These are phyloP conservation scores for Vinca major DNA, from an alignment of 305 asterid genomes.

Conservation along the genomic window DNA sequence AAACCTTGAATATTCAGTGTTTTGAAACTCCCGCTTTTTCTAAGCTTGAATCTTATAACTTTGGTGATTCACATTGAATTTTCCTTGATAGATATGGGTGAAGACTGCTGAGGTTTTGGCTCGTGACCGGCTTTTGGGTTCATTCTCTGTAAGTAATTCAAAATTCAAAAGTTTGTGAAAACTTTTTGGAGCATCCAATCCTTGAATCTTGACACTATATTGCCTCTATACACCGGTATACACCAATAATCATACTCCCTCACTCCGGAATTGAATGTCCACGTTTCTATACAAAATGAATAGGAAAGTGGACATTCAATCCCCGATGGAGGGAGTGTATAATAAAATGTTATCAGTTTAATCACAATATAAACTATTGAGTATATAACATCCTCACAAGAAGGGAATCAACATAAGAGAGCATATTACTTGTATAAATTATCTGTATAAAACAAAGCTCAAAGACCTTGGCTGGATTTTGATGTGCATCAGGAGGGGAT, in stretches of 20 bases:
- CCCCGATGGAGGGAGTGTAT: background rate
- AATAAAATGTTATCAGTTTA: background rate
- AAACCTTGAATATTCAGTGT: background rate
- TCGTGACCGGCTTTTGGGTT: constrained; percentile 84
- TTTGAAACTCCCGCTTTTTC: background rate
- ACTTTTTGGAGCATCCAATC: background rate
- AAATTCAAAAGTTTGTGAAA: background rate
- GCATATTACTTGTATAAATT: background rate
- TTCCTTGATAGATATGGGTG: constrained; percentile 65
- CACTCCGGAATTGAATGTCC: too few species aligned
- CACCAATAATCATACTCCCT: too few species aligned
- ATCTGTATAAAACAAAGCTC: background rate
- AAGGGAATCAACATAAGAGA: background rate
- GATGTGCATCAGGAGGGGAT: background rate
- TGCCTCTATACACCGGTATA: background rate
- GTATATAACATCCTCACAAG: background rate
- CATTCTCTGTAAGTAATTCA: constrained; percentile 59
- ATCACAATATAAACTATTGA: background rate
- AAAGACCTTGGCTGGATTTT: background rate
- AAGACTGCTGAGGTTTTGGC: constrained; percentile 89
- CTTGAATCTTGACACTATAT: background rate
- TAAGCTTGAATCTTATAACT: background rate
- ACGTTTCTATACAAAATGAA: too few species aligned
- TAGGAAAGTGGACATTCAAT: too few species aligned
- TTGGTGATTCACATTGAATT: background rate